A percentile compares a stretch with the other conserved stretches of the same genome.
Conservation (phyloP, 2,329 filamentous ascomycete species). For the Alternaria hordeiaustralica region DNA sequence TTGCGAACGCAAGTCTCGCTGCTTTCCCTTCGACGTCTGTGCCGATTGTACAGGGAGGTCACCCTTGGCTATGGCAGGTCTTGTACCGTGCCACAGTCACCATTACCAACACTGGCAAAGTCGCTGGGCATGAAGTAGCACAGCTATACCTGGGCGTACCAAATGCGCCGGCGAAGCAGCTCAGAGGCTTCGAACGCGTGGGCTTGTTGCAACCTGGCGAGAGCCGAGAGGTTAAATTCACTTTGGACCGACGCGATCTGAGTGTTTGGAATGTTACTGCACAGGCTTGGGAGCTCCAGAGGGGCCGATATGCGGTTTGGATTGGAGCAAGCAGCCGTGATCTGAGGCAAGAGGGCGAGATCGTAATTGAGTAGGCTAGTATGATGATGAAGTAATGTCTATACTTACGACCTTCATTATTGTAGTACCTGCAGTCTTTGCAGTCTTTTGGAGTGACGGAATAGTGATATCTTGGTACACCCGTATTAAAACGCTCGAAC, state of each 20-base stretch:
- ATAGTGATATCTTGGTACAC: background rate
- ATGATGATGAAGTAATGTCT: background rate
- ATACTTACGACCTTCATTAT: background rate
- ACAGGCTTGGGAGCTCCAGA: conserved; percentile 76
- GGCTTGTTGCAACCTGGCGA: conserved; percentile 68
- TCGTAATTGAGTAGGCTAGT: conserved; percentile 9
- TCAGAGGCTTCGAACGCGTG: conserved; percentile 82
- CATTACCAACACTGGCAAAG: conserved; percentile 71
- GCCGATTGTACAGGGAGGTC: conserved; percentile 39
- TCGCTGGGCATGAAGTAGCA: conserved; percentile 71
- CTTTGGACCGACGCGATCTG: conserved; percentile 77
- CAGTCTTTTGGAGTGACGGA: background rate
- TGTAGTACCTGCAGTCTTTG: background rate
- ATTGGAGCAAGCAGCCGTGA: conserved; percentile 48
- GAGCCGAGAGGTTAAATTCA: conserved; percentile 67
- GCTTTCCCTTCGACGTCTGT: conserved; percentile 19
- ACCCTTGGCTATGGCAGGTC: conserved; percentile 66
- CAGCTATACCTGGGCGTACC: conserved; percentile 72
- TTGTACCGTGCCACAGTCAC: conserved; percentile 69
- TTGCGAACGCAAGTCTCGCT: conserved; percentile 48
- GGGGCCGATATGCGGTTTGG: conserved; percentile 35
- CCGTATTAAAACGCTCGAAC: background rate
- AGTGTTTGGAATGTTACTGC: conserved; percentile 79
- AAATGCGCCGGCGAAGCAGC: conserved; percentile 66
- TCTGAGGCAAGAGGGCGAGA: conserved; percentile 29